Evolutionary conservation across 768 basidiomycete genomes (phyloP).

Genomic region (Galerina marginata): DNA sequence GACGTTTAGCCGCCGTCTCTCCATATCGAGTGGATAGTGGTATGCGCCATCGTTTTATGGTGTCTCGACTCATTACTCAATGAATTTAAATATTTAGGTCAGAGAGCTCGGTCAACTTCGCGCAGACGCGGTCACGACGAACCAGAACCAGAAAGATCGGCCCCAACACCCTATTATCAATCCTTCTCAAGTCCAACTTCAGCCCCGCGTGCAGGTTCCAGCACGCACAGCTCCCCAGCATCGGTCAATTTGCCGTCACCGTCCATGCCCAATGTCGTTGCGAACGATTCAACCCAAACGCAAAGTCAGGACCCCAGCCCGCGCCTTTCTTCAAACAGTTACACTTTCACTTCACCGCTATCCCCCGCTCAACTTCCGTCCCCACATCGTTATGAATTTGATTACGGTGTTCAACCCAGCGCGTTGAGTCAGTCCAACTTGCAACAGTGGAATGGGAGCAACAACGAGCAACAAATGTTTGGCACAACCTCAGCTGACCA

Average conservation of each 20-base stretch:
- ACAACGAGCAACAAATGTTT: constrained; percentile 37
- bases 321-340: constrained; percentile 50
- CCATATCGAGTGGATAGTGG: constrained; percentile 72
- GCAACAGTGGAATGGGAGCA: constrained; percentile 53
- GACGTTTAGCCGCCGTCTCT: constrained; percentile 62
- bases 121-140: constrained; percentile 77
- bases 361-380: constrained; percentile 59
- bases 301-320: constrained; percentile 52
- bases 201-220: constrained; percentile 44
- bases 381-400: constrained; percentile 63
- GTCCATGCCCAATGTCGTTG: constrained; percentile 48
- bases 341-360: constrained; percentile 52
- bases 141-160: constrained; percentile 52
- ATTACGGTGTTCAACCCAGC: constrained; percentile 48
- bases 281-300: constrained; percentile 18
- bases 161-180: constrained; percentile 51
- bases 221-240: constrained; percentile 77
- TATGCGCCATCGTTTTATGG: constrained; percentile 26
- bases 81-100: constrained; percentile 36
- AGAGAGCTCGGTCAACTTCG: constrained; percentile 77
- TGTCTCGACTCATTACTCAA: neutral
- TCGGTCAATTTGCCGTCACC: constrained; percentile 78
- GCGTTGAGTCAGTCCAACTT: constrained; percentile 42
- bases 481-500: constrained; percentile 44
- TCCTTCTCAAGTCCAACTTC: constrained; percentile 61